phyloP scores from a whole-genome alignment of 768 basidiomycete genomes.

The Mycena vulgaris region DNA sequence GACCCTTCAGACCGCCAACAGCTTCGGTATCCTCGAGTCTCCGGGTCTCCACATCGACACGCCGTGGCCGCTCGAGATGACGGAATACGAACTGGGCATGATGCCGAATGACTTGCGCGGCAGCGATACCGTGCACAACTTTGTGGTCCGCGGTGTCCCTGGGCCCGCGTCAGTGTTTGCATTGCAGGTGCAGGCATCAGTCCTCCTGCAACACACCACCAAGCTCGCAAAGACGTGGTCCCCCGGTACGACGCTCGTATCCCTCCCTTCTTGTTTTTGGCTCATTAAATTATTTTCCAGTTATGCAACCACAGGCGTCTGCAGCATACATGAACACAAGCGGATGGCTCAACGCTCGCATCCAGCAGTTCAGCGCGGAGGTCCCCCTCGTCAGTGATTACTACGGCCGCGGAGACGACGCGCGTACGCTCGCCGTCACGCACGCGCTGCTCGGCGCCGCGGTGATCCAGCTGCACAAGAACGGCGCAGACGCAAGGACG shows the following conservation, averaged over 20 bases:
- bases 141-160: constrained; percentile 22
- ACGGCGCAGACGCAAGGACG: constrained; percentile 17
- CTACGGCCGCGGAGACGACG: constrained; percentile 20
- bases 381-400: constrained; percentile 29
- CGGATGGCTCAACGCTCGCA: constrained; percentile 27
- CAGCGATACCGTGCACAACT: constrained; percentile 28
- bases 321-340: constrained; percentile 31
- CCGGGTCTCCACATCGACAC: constrained; percentile 40
- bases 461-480: constrained; percentile 38
- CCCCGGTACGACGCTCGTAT: constrained; percentile 23
- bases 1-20: constrained; percentile 29
- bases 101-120: constrained; percentile 20
- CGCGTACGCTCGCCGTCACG: constrained; percentile 31
- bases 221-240: constrained; percentile 33
- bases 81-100: constrained; percentile 29
- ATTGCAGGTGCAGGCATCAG: constrained; percentile 35
- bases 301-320: constrained; percentile 29
- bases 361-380: constrained; percentile 32
- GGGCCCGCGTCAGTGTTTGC: constrained; percentile 25
- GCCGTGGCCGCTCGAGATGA: constrained; percentile 41
- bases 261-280: neutral
- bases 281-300: constrained; percentile 6
- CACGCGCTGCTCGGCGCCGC: constrained; percentile 38
- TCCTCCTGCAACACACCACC: constrained; percentile 37
- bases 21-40: constrained; percentile 36